A percentile compares a stretch with the other conserved stretches of the same genome.
Conservation (phyloP, 495 filamentous ascomycete genomes). For the Aspergillus nidulans region DNA sequence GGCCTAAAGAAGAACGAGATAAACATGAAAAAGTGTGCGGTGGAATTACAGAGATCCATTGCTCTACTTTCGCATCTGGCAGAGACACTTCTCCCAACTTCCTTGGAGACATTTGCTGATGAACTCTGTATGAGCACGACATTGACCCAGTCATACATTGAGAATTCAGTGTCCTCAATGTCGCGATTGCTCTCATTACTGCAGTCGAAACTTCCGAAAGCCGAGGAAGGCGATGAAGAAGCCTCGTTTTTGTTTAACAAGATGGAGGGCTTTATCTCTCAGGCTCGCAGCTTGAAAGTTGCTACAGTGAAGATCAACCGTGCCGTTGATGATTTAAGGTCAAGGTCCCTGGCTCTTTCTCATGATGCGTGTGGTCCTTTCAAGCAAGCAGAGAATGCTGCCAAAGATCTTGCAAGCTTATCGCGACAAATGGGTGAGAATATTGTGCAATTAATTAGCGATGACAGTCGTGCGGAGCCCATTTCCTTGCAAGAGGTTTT, state of each 20-base stretch:
- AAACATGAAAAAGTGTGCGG: conserved; percentile 74
- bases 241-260: conserved; percentile 64
- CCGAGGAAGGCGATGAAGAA: conserved; percentile 53
- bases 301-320: conserved; percentile 73
- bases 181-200: conserved; percentile 59
- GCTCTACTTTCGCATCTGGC: conserved; percentile 81
- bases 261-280: conserved; percentile 64
- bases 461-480: conserved; percentile 68
- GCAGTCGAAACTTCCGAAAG: conserved; percentile 48
- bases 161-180: conserved; percentile 68
- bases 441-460: conserved; percentile 59
- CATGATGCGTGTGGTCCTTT: conserved; percentile 51
- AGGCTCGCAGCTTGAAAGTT: conserved; percentile 80
- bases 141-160: conserved; percentile 81
- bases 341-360: conserved; percentile 69
- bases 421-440: conserved; percentile 62
- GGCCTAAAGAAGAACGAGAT: conserved; percentile 76
- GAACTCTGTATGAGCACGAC: conserved; percentile 66
- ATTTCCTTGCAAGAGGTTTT: conserved; percentile 64
- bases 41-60: conserved; percentile 73
- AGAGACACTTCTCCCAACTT: conserved; percentile 69
- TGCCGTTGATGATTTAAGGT: conserved; percentile 72
- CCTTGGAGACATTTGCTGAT: conserved; percentile 73
- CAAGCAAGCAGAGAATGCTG: conserved; percentile 56
- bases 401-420: conserved; percentile 63